Evolutionary conservation across 768 basidiomycete genomes (phyloP), one percentile per base, ranked within the genome.

Genomic region (Crepidotus variabilis): DNA sequence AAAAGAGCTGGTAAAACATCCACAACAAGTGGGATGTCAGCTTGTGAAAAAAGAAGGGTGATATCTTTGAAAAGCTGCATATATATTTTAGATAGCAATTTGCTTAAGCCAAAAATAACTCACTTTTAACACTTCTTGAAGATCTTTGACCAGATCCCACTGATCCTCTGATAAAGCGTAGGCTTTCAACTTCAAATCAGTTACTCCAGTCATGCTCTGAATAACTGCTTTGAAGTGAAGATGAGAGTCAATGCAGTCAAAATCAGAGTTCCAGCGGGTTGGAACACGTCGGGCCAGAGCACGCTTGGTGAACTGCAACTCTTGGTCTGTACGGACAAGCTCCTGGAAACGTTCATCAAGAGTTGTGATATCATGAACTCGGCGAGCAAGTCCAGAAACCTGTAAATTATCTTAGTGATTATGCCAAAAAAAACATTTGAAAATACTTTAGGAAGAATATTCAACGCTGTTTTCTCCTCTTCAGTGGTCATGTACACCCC

Each of bases 211-310:
- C 16, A 71, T 58, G 35, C 59, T 49, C 56, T 66, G 54, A 36
- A 72, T 57, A 24, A 62, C 47, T 20, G 35, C 32, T 47, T 63
- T 54, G 46, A 71, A 69, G 39, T 64, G 55, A 6, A 68, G 34
- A 54, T 71, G 68, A 14, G 67, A 56, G 9, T 32, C 32, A 3
- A 72, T 55, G 52, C 67, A 72, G 0, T 33, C 63, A 28, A 67
- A 54, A 39, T 72, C 68, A 14, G 67, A 63, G 53, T 70, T 69
- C 69, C 71, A 72, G 2, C 64, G 54, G n/a, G n/a, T n/a, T n/a
- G n/a, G n/a, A n/a, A n/a, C n/a, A n/a, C n/a, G n/a, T n/a, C n/a
- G n/a, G n/a, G 9, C 68, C 71, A 20, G 68, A 62, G 47, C 69
- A 62, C 21, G n/a, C 54, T 65, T 57, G 13, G 61, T 52, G 13